These are phyloP conservation scores for Alternaria triticimaculans DNA, from an alignment of 2,329 filamentous ascomycete genomes.

Conservation along the genomic window DNA sequence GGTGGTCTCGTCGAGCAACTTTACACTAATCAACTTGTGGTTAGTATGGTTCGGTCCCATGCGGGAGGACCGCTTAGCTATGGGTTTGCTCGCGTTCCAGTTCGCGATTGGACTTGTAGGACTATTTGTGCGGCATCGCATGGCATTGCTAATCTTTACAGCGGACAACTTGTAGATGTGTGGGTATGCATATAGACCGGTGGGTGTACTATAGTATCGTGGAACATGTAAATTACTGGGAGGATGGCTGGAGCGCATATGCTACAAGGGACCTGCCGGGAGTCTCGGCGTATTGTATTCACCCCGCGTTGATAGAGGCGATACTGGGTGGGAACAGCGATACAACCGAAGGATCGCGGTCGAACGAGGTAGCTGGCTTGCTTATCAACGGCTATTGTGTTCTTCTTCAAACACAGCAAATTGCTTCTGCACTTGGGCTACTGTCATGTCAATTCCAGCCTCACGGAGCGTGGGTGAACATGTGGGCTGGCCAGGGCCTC, in stretches of 20 bases:
- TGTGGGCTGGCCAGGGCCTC: neutral
- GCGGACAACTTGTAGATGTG: constrained; percentile 71
- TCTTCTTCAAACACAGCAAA: neutral
- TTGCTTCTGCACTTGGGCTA: neutral
- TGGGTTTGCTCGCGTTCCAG: constrained; percentile 83
- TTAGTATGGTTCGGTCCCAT: constrained; percentile 92
- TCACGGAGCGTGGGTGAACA: neutral
- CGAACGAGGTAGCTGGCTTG: neutral
- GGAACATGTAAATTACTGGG: neutral
- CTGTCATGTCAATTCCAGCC: neutral
- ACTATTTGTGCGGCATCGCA: constrained; percentile 81
- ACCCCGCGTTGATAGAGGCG: neutral
- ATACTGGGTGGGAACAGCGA: neutral
- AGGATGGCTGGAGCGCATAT: neutral
- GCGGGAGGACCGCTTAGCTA: constrained; percentile 81
- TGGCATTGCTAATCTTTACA: constrained; percentile 88
- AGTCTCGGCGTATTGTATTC: neutral
- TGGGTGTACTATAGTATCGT: neutral
- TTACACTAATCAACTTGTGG: constrained; percentile 96
- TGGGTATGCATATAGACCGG: neutral
- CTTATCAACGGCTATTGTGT: neutral
- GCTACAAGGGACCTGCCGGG: neutral
- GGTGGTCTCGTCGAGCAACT: constrained; percentile 82
- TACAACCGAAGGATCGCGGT: neutral
- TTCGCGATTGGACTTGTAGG: constrained; percentile 77